These are phyloP conservation scores for Penicillium subrubescens DNA, from an alignment of 495 filamentous ascomycete genomes.

Conservation along the genomic window DNA sequence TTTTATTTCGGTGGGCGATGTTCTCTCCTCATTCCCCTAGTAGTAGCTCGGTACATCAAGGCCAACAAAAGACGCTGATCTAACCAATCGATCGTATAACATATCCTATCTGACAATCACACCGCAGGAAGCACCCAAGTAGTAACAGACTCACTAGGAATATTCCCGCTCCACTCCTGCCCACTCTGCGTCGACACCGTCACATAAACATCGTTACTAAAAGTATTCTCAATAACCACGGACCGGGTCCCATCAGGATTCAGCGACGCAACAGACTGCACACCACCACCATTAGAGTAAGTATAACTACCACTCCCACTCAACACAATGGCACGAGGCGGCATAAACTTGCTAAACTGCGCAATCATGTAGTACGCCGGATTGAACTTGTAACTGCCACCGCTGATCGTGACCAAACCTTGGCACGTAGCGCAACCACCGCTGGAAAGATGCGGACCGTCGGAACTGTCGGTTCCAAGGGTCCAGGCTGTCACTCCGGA, in stretches of 20 bases:
- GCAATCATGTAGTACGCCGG: slow-evolving; percentile 60
- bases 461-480: slow-evolving; percentile 50
- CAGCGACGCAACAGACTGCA: slow-evolving; percentile 52
- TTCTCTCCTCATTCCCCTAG: background rate
- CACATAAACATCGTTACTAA: slow-evolving; percentile 51
- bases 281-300: slow-evolving; percentile 40
- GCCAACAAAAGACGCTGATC: background rate
- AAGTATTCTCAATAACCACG: slow-evolving; percentile 57
- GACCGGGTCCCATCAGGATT: slow-evolving; percentile 55
- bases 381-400: slow-evolving; percentile 45
- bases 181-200: slow-evolving; percentile 44
- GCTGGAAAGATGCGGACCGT: slow-evolving; percentile 52
- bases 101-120: background rate
- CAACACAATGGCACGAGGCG: slow-evolving; percentile 49
- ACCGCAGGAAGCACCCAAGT: slow-evolving; percentile 54
- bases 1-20: background rate
- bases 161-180: slow-evolving; percentile 54
- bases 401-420: slow-evolving; percentile 52
- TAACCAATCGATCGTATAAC: background rate
- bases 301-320: slow-evolving; percentile 50
- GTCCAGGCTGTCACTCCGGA: slow-evolving; percentile 56
- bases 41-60: background rate
- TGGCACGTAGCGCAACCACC: slow-evolving; percentile 52
- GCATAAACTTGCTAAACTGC: slow-evolving; percentile 60
- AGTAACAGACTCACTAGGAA: slow-evolving; percentile 48